Evolutionary conservation across 2,329 filamentous ascomycete genomes (phyloP).

Genomic region (Trichoderma sp.): DNA sequence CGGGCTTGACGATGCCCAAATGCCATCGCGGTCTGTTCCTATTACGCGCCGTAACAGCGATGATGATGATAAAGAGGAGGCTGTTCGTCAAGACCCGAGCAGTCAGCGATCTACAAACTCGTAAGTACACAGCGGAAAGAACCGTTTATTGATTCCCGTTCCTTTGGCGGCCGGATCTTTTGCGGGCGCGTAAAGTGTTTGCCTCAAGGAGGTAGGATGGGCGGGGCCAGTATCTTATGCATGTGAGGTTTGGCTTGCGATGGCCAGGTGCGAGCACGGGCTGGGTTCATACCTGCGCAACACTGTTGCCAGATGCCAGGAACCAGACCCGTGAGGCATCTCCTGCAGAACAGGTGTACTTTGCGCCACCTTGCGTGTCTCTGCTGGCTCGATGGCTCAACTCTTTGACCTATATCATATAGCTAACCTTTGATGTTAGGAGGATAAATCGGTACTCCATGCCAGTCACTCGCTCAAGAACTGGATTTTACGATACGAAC

Average conservation of each 20-base stretch:
- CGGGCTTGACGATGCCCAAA: slow-evolving; percentile 51
- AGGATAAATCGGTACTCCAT: slow-evolving; percentile 92
- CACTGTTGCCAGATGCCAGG: not conserved
- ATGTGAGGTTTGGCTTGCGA: not conserved
- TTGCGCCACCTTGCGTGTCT: not conserved
- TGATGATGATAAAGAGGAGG: slow-evolving; percentile 82
- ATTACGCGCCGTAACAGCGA: slow-evolving; percentile 88
- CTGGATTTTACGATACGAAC: slow-evolving; percentile 67
- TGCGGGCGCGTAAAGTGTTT: not conserved
- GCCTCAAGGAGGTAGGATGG: not conserved
- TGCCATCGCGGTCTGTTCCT: slow-evolving; percentile 84
- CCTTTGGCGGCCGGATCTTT: not conserved
- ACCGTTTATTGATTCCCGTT: slow-evolving; percentile 28
- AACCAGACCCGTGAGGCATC: not conserved
- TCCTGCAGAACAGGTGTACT: not conserved
- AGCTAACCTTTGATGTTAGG: slow-evolving; percentile 34
- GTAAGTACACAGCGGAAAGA: slow-evolving; percentile 63
- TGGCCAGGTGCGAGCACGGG: not conserved
- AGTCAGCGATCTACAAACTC: slow-evolving; percentile 74
- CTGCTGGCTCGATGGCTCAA: not conserved
- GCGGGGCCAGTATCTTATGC: not conserved
- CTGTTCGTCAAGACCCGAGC: slow-evolving; percentile 69
- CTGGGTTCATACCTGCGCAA: not conserved
- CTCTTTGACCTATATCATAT: not conserved
- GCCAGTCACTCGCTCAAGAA: slow-evolving; percentile 77